These are phyloP conservation scores for Penicillium sp. DNA, from an alignment of 2,329 filamentous ascomycete species.

Conservation along the genomic window DNA sequence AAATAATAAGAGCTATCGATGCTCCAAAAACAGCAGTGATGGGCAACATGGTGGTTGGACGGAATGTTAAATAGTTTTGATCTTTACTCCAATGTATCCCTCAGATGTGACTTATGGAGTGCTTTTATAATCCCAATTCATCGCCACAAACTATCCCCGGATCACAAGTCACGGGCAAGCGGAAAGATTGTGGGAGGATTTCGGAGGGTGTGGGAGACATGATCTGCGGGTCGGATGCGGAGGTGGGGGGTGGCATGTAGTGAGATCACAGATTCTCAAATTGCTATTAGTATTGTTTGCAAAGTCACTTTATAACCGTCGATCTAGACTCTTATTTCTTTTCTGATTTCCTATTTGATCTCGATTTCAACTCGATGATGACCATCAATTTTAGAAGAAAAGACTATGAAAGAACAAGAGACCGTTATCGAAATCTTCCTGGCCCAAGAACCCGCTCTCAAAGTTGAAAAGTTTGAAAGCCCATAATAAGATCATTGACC, in stretches of 20 bases:
- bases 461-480: conserved; percentile 39
- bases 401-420: too few relatives aligned
- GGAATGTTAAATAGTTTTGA: too few relatives aligned
- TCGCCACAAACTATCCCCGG: too few relatives aligned
- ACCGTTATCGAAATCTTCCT: too few relatives aligned
- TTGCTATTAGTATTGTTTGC: too few relatives aligned
- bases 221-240: conserved; percentile 4
- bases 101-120: too few relatives aligned
- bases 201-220: conserved; percentile 5
- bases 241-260: conserved; percentile 7
- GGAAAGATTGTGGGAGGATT: background rate
- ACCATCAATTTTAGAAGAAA: too few relatives aligned
- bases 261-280: background rate
- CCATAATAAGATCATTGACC: conserved; percentile 44
- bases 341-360: too few relatives aligned
- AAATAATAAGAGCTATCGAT: conserved; percentile 9
- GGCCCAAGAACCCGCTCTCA: too few relatives aligned
- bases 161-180: background rate
- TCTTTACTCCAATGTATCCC: background rate
- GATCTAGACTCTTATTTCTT: too few relatives aligned
- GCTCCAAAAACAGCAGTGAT: conserved; percentile 11
- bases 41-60: background rate
- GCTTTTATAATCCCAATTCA: background rate
- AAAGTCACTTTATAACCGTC: too few relatives aligned
- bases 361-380: too few relatives aligned